A percentile compares a stretch with the other conserved stretches of the same genome.
Conservation (phyloP, 441 rosid genomes). For the Dalechampia spathulata region DNA sequence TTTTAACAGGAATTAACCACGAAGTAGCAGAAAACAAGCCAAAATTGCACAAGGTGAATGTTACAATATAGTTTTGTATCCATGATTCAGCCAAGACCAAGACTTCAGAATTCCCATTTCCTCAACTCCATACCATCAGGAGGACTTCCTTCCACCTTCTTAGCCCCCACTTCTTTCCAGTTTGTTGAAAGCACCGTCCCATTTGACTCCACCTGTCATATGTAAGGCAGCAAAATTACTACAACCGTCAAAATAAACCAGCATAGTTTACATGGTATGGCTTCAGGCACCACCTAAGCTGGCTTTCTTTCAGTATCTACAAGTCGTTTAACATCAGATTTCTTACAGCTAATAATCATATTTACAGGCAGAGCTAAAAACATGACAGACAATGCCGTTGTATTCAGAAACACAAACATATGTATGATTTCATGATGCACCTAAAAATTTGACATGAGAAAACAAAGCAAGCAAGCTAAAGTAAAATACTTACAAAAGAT, state of each 20-base stretch:
- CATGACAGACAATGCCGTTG: neutral
- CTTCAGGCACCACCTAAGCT: neutral
- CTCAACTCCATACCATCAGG: conserved; percentile 88
- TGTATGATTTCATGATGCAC: neutral
- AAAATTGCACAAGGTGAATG: neutral
- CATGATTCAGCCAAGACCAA: no score
- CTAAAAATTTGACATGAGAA: neutral
- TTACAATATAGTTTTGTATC: neutral
- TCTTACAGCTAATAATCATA: neutral
- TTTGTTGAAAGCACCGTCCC: conserved; percentile 75
- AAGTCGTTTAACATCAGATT: neutral
- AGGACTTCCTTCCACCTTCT: conserved; percentile 76
- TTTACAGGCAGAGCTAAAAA: neutral
- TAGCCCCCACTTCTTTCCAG: conserved; percentile 79
- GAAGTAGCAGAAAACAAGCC: neutral
- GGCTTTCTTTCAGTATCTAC: neutral
- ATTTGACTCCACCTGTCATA: conserved; percentile 57
- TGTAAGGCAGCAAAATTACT: neutral
- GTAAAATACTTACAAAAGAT: conserved; percentile 63
- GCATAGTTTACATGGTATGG: neutral
- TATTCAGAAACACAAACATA: neutral
- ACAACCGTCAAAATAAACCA: no score
- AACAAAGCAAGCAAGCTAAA: neutral
- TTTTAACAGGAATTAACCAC: neutral
- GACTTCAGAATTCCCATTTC: conserved; percentile 58